Conservation (phyloP, 208 protist genomes). For the Endotrypanum monterogeii region DNA sequence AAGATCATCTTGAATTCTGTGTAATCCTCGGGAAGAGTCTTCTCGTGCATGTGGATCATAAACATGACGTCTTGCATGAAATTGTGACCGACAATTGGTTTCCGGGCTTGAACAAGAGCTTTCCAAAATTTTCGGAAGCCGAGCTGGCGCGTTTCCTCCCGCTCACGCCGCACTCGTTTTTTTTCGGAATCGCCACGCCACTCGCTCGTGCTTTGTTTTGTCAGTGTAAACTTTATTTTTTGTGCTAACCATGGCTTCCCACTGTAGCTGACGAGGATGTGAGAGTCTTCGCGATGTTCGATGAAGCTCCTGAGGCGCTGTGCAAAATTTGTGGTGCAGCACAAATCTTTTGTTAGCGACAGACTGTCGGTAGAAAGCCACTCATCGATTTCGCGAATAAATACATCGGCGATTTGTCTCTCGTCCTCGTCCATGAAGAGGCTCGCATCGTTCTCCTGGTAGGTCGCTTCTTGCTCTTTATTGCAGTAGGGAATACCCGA, state of each 20-base stretch:
- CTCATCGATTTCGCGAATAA: constrained; percentile 3
- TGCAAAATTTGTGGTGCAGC: constrained; percentile 12
- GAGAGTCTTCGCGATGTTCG: constrained; percentile 7
- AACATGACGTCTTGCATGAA: constrained; percentile 86
- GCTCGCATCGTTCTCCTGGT: neutral
- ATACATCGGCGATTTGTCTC: neutral
- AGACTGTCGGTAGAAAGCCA: neutral
- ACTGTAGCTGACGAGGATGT: constrained; percentile 3
- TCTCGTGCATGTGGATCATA: constrained; percentile 80
- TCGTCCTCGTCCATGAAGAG: constrained; percentile 7
- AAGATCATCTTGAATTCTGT: constrained; percentile 48
- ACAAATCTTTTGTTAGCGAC: neutral
- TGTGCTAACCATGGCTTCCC: constrained; percentile 30
- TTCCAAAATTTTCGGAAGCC: constrained; percentile 79
- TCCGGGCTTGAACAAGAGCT: constrained; percentile 54
- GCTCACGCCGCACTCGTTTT: constrained; percentile 5
- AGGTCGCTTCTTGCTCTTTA: constrained; percentile 32
- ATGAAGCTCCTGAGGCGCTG: constrained; percentile 3
- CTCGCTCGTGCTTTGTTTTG: constrained; percentile 9
- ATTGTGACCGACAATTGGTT: constrained; percentile 81
- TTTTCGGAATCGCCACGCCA: constrained; percentile 8
- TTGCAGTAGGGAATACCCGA: constrained; percentile 54
- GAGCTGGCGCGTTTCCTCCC: constrained; percentile 16
- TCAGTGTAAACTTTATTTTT: constrained; percentile 32
- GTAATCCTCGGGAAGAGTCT: constrained; percentile 44